phyloP scores from a whole-genome alignment of 495 filamentous ascomycete species.

The Hypoxylon lienhwacheense region DNA sequence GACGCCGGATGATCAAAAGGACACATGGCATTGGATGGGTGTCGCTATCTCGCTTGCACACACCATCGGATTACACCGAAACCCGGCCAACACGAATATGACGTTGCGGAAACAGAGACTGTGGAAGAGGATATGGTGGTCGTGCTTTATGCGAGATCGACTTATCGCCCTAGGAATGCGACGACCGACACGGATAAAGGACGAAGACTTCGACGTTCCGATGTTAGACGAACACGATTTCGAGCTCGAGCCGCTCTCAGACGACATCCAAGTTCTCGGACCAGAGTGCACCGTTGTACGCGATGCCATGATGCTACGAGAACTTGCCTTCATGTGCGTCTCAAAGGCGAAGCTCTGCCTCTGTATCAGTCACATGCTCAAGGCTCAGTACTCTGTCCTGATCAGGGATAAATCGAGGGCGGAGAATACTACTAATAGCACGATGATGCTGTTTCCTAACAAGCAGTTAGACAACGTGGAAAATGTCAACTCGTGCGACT shows the following conservation, averaged over 20 bases:
- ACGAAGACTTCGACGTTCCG: slow-evolving; percentile 85
- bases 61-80: slow-evolving; percentile 80
- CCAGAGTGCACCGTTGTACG: slow-evolving; percentile 66
- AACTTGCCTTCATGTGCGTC: slow-evolving; percentile 84
- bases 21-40: slow-evolving; percentile 92
- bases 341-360: slow-evolving; percentile 88
- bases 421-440: slow-evolving; percentile 72
- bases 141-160: slow-evolving; percentile 86
- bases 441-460: slow-evolving; percentile 87
- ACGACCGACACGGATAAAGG: slow-evolving; percentile 83
- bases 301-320: slow-evolving; percentile 65
- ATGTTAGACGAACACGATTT: slow-evolving; percentile 85
- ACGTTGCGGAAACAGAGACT: slow-evolving; percentile 67
- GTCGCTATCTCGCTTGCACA: slow-evolving; percentile 80
- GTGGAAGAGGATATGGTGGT: slow-evolving; percentile 96
- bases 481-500: slow-evolving; percentile 71
- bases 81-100: slow-evolving; percentile 74
- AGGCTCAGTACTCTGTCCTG: slow-evolving; percentile 85
- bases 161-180: slow-evolving; percentile 88
- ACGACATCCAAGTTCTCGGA: slow-evolving; percentile 64
- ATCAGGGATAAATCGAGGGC: slow-evolving; percentile 72
- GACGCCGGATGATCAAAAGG: slow-evolving; percentile 85
- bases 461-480: slow-evolving; percentile 76
- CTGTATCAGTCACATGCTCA: slow-evolving; percentile 79
- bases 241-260: slow-evolving; percentile 67